Evolutionary conservation across 192 early-diverging fungal genomes (phyloP).

Genomic region (Cladochytrium replicatum): DNA sequence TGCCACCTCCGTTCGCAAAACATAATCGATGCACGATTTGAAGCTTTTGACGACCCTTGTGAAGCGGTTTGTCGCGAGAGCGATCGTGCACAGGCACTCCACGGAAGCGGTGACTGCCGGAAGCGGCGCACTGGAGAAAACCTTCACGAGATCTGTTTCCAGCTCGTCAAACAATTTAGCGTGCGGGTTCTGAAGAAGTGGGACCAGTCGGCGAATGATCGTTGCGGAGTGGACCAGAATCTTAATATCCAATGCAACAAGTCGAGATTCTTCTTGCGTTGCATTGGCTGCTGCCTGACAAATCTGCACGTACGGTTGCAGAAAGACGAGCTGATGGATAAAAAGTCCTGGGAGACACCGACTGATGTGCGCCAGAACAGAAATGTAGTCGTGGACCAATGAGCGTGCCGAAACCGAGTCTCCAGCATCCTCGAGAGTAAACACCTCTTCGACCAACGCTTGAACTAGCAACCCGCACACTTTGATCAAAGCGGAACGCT

Average conservation of each 20-base stretch:
- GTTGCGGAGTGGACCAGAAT: conserved; percentile 36
- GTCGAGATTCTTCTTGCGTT: conserved; percentile 13
- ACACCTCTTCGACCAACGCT: conserved; percentile 60
- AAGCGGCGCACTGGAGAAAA: conserved; percentile 48
- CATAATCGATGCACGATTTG: conserved; percentile 15
- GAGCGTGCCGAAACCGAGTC: conserved; percentile 4
- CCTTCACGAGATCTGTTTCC: conserved; percentile 48
- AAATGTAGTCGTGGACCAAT: too few species aligned
- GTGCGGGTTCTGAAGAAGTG: conserved; percentile 43
- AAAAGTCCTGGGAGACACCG: too few species aligned
- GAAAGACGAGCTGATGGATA: too few species aligned
- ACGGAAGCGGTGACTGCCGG: conserved; percentile 55
- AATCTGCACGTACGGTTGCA: too few species aligned
- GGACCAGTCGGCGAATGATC: conserved; percentile 40
- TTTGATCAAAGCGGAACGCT: conserved; percentile 23
- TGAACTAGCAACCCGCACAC: conserved; percentile 62
- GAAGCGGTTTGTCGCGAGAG: too few species aligned
- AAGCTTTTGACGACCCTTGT: conserved; percentile 20
- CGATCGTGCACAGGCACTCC: conserved; percentile 62
- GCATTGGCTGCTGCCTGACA: too few species aligned
- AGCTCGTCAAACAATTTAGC: conserved; percentile 50
- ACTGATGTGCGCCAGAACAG: too few species aligned
- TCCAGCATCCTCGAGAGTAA: conserved; percentile 50
- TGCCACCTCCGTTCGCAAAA: conserved; percentile 7
- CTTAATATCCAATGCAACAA: conserved; percentile 14